Evolutionary conservation across 202 grass and related monocot species (phyloP), one percentile per base, ranked within the genome.

Genomic region (Sporobolus alterniflorus): DNA sequence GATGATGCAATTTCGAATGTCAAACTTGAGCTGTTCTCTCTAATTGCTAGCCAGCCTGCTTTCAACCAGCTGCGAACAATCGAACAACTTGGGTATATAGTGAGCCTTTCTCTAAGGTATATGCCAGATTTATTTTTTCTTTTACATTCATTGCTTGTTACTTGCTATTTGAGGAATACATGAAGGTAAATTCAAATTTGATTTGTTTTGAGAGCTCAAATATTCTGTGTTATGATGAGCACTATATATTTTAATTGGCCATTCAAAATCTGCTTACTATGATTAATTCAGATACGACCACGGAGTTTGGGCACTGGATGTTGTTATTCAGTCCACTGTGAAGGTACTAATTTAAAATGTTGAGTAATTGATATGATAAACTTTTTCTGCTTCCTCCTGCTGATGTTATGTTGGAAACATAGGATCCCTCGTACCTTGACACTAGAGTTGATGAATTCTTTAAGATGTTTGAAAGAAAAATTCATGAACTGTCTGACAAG

Each of bases 1-100:
- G 92, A 98, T 17, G 87, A 95, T 29, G 79, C 90, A 70, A 57
- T 81, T 75, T 87, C 87, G 33, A 95, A 98, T 86, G 84, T 92
- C 73, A 87, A 91, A 87, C 90, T 98, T 76, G 26, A 95, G 68
- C 69, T 98, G 28, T 98, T 98, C 79, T 83, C 87, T 70, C 85
- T 89, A 75, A 92, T 95, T 68, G 89, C 96, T 48, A 93, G 84
- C 30, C 96, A 95, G 74, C 88, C 90, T 34, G 92, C 96, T 72
- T 98, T 95, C 82, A 84, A 95, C 65, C 92, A 98, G 85, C 89
- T 95, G 70, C 86, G 92, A 51, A 90, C 96, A 20, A 85, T 98
- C 50, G 96, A 98, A 89, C 96, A 98, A 80, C 96, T 98, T 88
- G 96, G 96, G 50, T 98, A 98, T 74, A 95, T 95, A 90, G 65